These are phyloP conservation scores for Populus tomentosa DNA, from an alignment of 441 rosid genomes.

Conservation along the genomic window DNA sequence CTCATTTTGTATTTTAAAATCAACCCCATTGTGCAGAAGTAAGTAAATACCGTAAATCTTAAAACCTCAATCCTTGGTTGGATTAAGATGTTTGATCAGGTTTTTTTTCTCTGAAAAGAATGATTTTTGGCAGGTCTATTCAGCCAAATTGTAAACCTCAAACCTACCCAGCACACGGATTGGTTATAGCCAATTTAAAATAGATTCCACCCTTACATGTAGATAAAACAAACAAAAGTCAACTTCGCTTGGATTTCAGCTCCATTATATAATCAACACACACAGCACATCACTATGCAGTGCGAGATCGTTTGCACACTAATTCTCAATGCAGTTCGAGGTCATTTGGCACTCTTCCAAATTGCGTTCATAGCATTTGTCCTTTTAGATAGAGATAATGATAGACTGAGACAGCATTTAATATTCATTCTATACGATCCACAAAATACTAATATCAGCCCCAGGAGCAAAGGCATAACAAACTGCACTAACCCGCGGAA, in stretches of 20 bases:
- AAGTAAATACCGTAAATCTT: neutral
- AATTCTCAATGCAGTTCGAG: neutral
- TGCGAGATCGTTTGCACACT: neutral
- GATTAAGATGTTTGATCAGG: neutral
- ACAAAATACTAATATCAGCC: neutral
- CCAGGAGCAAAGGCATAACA: neutral
- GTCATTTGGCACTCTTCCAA: neutral
- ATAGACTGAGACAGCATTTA: neutral
- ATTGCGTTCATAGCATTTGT: neutral
- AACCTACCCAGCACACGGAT: neutral
- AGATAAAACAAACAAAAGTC: neutral
- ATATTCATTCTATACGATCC: neutral
- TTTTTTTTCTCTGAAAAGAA: neutral
- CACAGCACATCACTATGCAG: neutral
- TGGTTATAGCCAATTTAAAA: neutral
- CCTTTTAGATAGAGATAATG: neutral
- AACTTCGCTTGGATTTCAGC: neutral
- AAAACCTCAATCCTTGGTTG: neutral
- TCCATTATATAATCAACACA: neutral
- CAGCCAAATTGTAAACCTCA: neutral
- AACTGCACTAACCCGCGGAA: constrained; percentile 52
- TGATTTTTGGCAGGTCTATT: neutral
- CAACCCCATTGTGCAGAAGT: neutral
- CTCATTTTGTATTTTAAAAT: neutral
- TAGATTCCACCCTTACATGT: neutral